Evolutionary conservation across 768 basidiomycete genomes (phyloP).

Genomic region (Mycena venus): DNA sequence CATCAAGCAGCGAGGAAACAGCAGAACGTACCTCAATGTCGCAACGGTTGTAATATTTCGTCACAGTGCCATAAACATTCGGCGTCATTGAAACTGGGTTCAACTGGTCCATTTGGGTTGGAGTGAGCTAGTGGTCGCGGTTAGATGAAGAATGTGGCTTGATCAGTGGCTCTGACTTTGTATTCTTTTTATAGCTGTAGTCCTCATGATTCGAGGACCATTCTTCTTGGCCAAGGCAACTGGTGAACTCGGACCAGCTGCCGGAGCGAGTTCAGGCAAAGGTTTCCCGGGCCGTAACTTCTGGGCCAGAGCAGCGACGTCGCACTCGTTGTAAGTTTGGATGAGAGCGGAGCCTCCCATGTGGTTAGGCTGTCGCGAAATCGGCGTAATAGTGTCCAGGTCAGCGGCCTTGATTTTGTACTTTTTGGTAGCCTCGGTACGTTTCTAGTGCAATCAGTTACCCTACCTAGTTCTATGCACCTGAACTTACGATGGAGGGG

Average conservation of each 20-base stretch:
- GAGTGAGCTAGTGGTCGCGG: not conserved
- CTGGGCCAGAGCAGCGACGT: constrained; percentile 14
- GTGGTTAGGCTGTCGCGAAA: constrained; percentile 10
- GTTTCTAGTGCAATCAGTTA: constrained; percentile 3
- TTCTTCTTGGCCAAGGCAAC: constrained; percentile 11
- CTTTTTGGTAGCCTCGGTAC: constrained; percentile 12
- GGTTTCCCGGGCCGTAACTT: constrained; percentile 18
- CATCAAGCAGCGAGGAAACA: not conserved
- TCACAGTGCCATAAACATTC: constrained; percentile 19
- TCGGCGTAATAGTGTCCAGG: constrained; percentile 21
- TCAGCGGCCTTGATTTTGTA: constrained; percentile 24
- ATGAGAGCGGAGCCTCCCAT: constrained; percentile 26
- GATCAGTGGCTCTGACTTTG: not conserved
- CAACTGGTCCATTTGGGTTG: constrained; percentile 22
- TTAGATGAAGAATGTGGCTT: not conserved
- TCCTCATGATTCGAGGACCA: constrained; percentile 22
- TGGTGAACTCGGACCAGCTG: not conserved
- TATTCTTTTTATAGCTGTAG: constrained; percentile 18
- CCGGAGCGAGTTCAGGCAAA: constrained; percentile 9
- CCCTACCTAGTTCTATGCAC: not conserved
- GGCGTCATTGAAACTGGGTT: constrained; percentile 17
- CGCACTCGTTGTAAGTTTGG: constrained; percentile 24
- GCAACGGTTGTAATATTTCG: constrained; percentile 29
- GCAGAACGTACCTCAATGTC: constrained; percentile 17
- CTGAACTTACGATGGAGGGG: constrained; percentile 15